Base-by-base conservation (phyloP, 2,329 filamentous ascomycete genomes). In the Colletotrichum brevisporum region DNA sequence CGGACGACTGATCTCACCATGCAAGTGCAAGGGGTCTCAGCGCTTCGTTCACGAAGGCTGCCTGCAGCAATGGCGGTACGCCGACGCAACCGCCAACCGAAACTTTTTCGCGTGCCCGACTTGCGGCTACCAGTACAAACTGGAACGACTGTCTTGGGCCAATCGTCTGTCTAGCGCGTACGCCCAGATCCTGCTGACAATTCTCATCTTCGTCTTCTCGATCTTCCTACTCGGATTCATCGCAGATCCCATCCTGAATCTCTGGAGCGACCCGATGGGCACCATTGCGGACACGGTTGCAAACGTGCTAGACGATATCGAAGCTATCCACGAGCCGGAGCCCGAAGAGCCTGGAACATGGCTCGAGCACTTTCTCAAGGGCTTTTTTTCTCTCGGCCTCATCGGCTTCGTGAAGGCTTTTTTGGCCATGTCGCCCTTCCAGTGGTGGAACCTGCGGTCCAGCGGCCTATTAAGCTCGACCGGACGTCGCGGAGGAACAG, bases 11-110 rank as follows among this genome's bases (percentile, higher is more conserved):
- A 88, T 98, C 74, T 92, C 92, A 62, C 96, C 96, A 43, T 99
- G 96, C 85, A 90, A 91, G 81, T 99, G 96, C 86, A 97, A 94
- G 82, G 96, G 96, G 60, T 94, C 93, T 47, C 93, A 95, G 74
- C 93, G 93, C 82, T 98, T 97, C 80, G 94, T 98, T 26, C 96
- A 99, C 79, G 94, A 98, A 80, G 92, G 90, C 36, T 99, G 96
- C 77, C 85, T 99, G 56, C 89, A 92, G 75, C 86, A 89, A 12
- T 98, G 95, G 94, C 89, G 96, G 73, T 87, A 91, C 71, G 88
- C 93, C 51, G 90, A 94, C 76, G 92, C 93, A 0, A 76, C 80
- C 31, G 80, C 80, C 76, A 86, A 83, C 39, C 88, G 92, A 65
- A 94, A 95, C 74, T 97, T 91, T 78, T 97, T 92, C 89, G 88